phyloP scores from a whole-genome alignment of 164 flowering plant genomes.

The Umbellularia californica region DNA sequence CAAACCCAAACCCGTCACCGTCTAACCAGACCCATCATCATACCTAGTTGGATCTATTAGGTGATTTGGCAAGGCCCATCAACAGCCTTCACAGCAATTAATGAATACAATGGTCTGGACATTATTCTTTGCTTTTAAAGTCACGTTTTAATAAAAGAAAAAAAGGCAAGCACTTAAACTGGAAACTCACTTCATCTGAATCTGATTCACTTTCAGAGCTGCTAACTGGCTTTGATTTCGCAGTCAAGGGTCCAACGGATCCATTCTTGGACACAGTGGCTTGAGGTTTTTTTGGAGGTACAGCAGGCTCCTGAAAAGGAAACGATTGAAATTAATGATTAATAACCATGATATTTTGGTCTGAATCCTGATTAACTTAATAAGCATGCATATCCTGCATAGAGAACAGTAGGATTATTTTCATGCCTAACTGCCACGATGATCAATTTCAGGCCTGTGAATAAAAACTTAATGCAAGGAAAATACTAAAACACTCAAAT shows the following conservation, averaged over 20 bases:
- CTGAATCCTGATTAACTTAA: no score
- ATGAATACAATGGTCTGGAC: no score
- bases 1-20: no score
- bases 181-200: slow-evolving; percentile 26
- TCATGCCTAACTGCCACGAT: not conserved
- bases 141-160: not conserved
- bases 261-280: slow-evolving; percentile 26
- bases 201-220: slow-evolving; percentile 26
- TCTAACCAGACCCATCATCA: no score
- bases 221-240: slow-evolving; percentile 23
- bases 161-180: not conserved
- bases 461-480: not conserved
- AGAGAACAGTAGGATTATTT: not conserved
- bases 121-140: no score
- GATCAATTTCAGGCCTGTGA: not conserved
- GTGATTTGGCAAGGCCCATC: no score
- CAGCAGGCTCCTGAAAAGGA: slow-evolving; percentile 23
- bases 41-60: no score
- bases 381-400: no score
- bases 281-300: slow-evolving; percentile 8
- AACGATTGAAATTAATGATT: not conserved
- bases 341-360: no score
- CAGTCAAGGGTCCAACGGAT: slow-evolving; percentile 8
- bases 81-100: no score
- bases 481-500: not conserved